phyloP scores from a whole-genome alignment of 1,284 basidiomycete species.

The Malassezia slooffiae region DNA sequence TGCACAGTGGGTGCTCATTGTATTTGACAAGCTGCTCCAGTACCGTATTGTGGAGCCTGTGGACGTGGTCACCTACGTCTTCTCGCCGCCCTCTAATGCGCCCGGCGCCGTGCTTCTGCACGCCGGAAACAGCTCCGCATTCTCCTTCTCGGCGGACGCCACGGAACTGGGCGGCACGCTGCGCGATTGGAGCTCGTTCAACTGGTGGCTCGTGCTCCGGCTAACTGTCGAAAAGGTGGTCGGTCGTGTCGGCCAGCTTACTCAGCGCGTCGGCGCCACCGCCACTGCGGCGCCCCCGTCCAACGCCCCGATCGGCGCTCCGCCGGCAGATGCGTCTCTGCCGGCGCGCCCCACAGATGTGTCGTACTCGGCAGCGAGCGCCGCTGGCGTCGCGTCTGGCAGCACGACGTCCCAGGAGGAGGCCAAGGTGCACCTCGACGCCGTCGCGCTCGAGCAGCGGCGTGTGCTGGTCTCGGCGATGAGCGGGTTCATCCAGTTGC shows the following conservation, averaged over 20 bases:
- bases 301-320: constrained; percentile 12
- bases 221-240: constrained; percentile 44
- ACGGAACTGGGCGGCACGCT: constrained; percentile 3
- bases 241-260: constrained; percentile 41
- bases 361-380: too few species aligned
- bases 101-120: constrained; percentile 4
- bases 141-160: constrained; percentile 10
- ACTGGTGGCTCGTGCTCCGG: constrained; percentile 32
- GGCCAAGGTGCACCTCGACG: constrained; percentile 24
- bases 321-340: constrained; percentile 18
- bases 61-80: constrained; percentile 79
- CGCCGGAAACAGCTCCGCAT: constrained; percentile 10
- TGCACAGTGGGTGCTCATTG: constrained; percentile 54
- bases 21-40: constrained; percentile 94
- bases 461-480: constrained; percentile 34
- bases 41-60: constrained; percentile 92
- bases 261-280: constrained; percentile 25
- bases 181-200: constrained; percentile 37
- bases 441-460: constrained; percentile 38
- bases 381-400: too few species aligned
- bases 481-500: constrained; percentile 20
- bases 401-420: not conserved
- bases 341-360: not conserved
- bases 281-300: not conserved
- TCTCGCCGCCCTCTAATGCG: constrained; percentile 48